Base-by-base conservation (phyloP, 257 asterid genomes). In the Fraxinus anomala region DNA sequence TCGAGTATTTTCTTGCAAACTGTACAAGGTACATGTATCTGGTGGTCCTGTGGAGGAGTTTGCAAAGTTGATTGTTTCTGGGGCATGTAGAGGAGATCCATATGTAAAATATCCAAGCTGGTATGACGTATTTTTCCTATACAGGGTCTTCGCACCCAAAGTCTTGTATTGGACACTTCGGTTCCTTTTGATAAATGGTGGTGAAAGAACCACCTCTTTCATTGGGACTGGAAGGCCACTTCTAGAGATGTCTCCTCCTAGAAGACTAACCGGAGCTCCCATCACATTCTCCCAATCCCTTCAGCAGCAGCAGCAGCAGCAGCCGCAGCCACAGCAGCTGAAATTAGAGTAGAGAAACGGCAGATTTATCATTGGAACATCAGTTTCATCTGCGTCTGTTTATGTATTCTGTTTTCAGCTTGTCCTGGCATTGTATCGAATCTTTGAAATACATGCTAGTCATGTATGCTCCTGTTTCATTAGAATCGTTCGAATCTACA, bases 1-100 rank as follows among this genome's bases (percentile, higher is more conserved):
- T 1, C 2, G 17, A 21, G 6, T 17, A 7, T 36, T 36, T 54
- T 47, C 63, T n/a, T 30, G 12, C n/a, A 72, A 68, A 0, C 11
- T 28, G 68, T 72, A 37, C n/a, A 76, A 93, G 97, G 96, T 86
- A 21, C 91, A 89, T 21, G 96, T 81, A 72, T 37, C 90, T 2
- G 97, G 96, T 19, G 87, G 91, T 19, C 85, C 97, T 0, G 96
- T 92, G 76, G 97, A 90, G 79, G 98, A 95, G 84, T 92, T 87
- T 3, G 99, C 98, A 0, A 90, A 83, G 88, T 80, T 83, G 82
- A 94, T 94, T 0, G 99, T 94, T 0, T 76, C 88, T 0, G 99
- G 96, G 40, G 92, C 96, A 0, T 94, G 96, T 84, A 81, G 97
- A 78, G 94, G 96, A 5, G 96, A 91, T 66, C 91, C 97, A 0